Conservation (phyloP, 805 yeast species). For the Starmerella stigmatis region DNA sequence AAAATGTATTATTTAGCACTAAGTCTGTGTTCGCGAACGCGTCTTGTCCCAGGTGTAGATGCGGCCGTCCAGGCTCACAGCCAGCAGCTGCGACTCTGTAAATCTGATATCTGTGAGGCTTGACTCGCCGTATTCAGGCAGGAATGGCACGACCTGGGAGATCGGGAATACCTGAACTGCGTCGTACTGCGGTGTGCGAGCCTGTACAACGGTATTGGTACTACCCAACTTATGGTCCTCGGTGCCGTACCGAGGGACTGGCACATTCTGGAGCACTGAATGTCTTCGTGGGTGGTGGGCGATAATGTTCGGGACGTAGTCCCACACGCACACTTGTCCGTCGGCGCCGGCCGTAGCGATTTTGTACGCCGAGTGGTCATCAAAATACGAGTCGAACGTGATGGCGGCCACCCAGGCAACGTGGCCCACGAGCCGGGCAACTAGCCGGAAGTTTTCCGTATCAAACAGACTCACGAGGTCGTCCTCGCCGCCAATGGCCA, state of each 20-base stretch:
- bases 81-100: slow-evolving; percentile 22
- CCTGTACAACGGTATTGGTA: slow-evolving; percentile 20
- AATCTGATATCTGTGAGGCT: slow-evolving; percentile 27
- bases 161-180: slow-evolving; percentile 26
- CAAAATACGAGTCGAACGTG: slow-evolving; percentile 35
- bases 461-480: slow-evolving; percentile 41
- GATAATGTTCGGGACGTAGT: slow-evolving; percentile 38
- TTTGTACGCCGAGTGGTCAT: slow-evolving; percentile 32
- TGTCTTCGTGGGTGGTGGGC: slow-evolving; percentile 24
- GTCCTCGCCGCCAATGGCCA: slow-evolving; percentile 46
- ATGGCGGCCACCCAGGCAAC: slow-evolving; percentile 43
- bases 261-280: neutral
- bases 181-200: slow-evolving; percentile 24
- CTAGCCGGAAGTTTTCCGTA: slow-evolving; percentile 25
- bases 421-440: slow-evolving; percentile 41
- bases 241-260: slow-evolving; percentile 4
- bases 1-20: too few relatives aligned
- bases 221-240: slow-evolving; percentile 8
- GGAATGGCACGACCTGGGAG: slow-evolving; percentile 23
- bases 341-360: slow-evolving; percentile 50
- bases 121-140: slow-evolving; percentile 25
- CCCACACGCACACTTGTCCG: slow-evolving; percentile 44
- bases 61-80: slow-evolving; percentile 29
- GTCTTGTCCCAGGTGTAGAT: slow-evolving; percentile 28
- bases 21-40: neutral